phyloP scores from a whole-genome alignment of 2,329 filamentous ascomycete species.

The Juglanconis sp. region DNA sequence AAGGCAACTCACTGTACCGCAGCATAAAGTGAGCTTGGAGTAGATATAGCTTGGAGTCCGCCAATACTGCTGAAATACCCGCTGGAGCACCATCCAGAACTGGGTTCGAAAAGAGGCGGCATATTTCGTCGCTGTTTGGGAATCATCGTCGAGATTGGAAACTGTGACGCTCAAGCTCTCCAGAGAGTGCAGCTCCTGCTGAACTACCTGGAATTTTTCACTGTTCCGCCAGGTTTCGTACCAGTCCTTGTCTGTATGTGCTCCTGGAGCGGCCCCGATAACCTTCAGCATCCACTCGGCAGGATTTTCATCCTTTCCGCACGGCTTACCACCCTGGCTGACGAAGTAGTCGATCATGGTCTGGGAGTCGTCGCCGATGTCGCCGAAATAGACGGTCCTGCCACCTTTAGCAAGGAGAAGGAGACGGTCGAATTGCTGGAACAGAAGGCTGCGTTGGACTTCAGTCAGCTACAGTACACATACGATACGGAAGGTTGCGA shows the following conservation, averaged over 20 bases:
- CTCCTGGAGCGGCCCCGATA: conserved; percentile 60
- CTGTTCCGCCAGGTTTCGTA: conserved; percentile 51
- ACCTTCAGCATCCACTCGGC: conserved; percentile 56
- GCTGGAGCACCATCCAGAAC: not conserved
- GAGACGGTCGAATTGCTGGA: conserved; percentile 55
- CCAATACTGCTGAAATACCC: not conserved
- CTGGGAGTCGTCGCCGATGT: conserved; percentile 47
- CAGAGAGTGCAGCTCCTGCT: no score
- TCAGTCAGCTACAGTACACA: no score
- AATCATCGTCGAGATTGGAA: no score
- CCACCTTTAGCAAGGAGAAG: conserved; percentile 53
- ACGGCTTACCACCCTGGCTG: conserved; percentile 44
- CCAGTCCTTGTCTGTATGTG: conserved; percentile 61
- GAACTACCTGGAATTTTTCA: not conserved
- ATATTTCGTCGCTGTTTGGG: not conserved
- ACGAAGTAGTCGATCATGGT: conserved; percentile 51
- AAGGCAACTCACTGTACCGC: conserved; percentile 54
- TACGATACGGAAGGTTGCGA: no score
- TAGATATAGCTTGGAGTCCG: not conserved
- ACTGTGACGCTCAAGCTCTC: no score
- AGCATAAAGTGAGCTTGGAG: conserved; percentile 46
- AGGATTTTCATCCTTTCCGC: conserved; percentile 46
- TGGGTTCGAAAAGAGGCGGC: not conserved
- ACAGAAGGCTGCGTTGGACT: conserved; percentile 34
- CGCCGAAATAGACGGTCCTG: conserved; percentile 51